phyloP scores from a whole-genome alignment of 371 early-diverging fungal species.

The Zychaea mexicana region DNA sequence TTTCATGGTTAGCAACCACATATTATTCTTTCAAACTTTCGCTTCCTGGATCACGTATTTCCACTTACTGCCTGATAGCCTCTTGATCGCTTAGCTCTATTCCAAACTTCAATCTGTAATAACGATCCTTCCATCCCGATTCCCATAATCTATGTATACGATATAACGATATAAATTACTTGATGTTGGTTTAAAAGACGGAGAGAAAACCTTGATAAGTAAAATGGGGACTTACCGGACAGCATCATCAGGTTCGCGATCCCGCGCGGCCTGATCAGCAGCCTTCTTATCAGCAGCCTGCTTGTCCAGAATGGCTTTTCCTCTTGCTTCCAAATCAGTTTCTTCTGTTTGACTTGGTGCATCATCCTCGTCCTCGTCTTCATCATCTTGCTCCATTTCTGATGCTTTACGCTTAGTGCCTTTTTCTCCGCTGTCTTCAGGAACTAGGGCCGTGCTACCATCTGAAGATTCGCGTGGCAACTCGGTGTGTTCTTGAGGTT shows the following conservation, averaged over 20 bases:
- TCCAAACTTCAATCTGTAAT: constrained; percentile 86
- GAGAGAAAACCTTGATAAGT: not conserved
- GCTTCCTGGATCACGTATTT: not conserved
- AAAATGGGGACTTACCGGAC: constrained; percentile 46
- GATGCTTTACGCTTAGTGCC: constrained; percentile 41
- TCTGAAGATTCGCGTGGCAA: constrained; percentile 6
- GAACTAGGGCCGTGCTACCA: constrained; percentile 1
- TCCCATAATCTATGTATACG: constrained; percentile 70
- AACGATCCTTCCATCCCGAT: constrained; percentile 88
- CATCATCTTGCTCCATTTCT: constrained; percentile 32
- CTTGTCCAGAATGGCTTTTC: constrained; percentile 54
- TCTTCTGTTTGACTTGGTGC: constrained; percentile 34
- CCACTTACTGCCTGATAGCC: constrained; percentile 58
- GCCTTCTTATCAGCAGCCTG: constrained; percentile 56
- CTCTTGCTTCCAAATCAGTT: constrained; percentile 36
- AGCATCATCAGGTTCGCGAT: constrained; percentile 77
- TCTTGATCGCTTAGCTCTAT: constrained; percentile 68
- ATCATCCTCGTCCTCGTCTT: constrained; percentile 30
- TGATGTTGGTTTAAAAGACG: constrained; percentile 11
- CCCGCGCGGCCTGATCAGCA: constrained; percentile 53
- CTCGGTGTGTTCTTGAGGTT: constrained; percentile 14
- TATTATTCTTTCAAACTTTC: too few relatives aligned
- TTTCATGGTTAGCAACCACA: too few relatives aligned
- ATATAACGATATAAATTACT: not conserved
- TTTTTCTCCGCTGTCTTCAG: not conserved